Conservation (phyloP, 768 basidiomycete genomes). For the Lentinula detonsa region DNA sequence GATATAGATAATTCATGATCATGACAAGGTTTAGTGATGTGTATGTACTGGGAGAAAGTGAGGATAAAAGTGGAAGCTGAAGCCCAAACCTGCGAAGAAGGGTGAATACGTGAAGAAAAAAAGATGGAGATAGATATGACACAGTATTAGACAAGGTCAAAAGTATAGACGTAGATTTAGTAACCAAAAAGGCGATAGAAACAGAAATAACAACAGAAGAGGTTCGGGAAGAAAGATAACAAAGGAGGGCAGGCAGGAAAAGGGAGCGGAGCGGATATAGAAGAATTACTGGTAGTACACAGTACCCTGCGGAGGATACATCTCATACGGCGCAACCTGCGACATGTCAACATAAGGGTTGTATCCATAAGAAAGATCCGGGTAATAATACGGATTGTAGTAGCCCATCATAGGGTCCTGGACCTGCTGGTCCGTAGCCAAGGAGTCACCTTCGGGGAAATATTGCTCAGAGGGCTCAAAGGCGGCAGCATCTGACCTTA, state of each 20-base stretch:
- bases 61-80: not conserved
- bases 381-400: conserved; percentile 68
- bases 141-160: not conserved
- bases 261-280: conserved; percentile 18
- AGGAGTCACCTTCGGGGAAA: conserved; percentile 17
- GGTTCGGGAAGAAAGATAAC: not conserved
- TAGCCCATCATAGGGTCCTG: conserved; percentile 45
- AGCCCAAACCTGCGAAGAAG: not conserved
- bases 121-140: not conserved
- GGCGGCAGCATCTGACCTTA: conserved; percentile 17
- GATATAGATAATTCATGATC: not conserved
- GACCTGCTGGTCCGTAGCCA: conserved; percentile 19
- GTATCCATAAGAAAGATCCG: conserved; percentile 57
- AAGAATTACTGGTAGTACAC: conserved; percentile 51
- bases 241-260: conserved; percentile 10
- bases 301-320: conserved; percentile 51
- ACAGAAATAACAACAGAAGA: not conserved
- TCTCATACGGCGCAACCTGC: conserved; percentile 59
- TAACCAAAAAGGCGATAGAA: not conserved
- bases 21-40: not conserved
- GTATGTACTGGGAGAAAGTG: not conserved
- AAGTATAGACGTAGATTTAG: not conserved
- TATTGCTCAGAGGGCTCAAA: conserved; percentile 15
- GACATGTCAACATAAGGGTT: conserved; percentile 64
- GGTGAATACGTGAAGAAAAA: not conserved